A percentile compares a stretch with the other conserved stretches of the same genome.
These are phyloP conservation scores for Aspergillus nomiae DNA, from an alignment of 2,329 filamentous ascomycete species.

Conservation along the genomic window DNA sequence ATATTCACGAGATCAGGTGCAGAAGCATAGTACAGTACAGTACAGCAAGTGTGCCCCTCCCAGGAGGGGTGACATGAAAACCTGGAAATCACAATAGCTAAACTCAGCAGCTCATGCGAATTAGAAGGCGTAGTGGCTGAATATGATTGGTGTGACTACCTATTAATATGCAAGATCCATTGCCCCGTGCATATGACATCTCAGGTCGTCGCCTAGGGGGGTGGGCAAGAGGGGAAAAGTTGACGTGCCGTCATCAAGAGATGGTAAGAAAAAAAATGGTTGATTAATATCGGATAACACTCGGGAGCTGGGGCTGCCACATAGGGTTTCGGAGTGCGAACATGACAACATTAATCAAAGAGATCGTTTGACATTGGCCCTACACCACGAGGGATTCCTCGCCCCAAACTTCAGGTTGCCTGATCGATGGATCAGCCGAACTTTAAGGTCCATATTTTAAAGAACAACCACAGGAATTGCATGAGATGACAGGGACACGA, in stretches of 20 bases:
- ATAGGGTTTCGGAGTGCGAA: constrained; percentile 3
- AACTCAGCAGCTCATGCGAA: constrained; percentile 9
- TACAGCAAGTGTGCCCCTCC: constrained; percentile 2
- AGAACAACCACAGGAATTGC: constrained; percentile 17
- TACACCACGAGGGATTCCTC: constrained; percentile 15
- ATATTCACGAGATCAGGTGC: not conserved
- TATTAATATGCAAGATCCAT: constrained; percentile 25
- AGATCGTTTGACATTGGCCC: not conserved
- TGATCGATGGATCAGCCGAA: constrained; percentile 15
- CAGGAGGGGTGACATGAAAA: not conserved
- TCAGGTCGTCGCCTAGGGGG: constrained; percentile 22
- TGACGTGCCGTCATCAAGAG: constrained; percentile 15
- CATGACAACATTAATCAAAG: not conserved
- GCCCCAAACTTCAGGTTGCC: constrained; percentile 15
- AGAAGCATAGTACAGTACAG: not conserved
- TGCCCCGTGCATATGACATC: constrained; percentile 37
- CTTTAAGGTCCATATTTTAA: constrained; percentile 15
- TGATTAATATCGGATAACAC: not conserved
- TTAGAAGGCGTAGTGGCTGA: constrained; percentile 12
- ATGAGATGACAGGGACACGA: constrained; percentile 15
- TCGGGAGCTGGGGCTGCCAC: not conserved
- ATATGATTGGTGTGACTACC: constrained; percentile 18
- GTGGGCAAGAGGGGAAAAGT: constrained; percentile 6
- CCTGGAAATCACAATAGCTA: constrained; percentile 1
- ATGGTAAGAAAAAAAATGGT: not conserved